These are phyloP conservation scores for Aspergillus cejpii DNA, from an alignment of 2,329 filamentous ascomycete genomes.

Conservation along the genomic window DNA sequence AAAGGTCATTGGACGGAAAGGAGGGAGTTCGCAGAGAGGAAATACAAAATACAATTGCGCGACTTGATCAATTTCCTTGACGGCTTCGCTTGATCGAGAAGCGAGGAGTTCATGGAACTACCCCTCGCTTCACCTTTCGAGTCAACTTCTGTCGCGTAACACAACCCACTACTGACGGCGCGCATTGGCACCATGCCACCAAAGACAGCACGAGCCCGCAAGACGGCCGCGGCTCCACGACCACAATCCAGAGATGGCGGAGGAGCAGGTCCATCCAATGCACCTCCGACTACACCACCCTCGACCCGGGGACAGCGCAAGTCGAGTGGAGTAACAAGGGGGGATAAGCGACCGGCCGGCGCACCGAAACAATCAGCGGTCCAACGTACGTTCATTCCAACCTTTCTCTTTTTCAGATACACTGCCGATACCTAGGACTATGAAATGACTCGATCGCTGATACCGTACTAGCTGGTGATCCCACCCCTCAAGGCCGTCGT, in stretches of 20 bases:
- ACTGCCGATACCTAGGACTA: neutral
- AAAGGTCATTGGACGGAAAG: neutral
- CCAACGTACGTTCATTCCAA: constrained; percentile 30
- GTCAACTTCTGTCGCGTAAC: neutral
- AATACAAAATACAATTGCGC: neutral
- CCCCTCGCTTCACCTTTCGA: neutral
- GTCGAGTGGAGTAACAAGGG: constrained; percentile 11
- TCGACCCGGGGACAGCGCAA: constrained; percentile 16
- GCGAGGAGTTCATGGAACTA: too few species aligned
- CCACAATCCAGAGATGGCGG: constrained; percentile 3
- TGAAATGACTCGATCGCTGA: constrained; percentile 8
- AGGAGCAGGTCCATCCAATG: constrained; percentile 12
- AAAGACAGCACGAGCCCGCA: constrained; percentile 21
- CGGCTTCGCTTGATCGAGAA: neutral
- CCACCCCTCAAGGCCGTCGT: constrained; percentile 55
- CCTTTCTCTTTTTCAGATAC: neutral
- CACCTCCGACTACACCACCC: constrained; percentile 3
- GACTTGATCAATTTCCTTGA: neutral
- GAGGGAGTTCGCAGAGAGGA: neutral
- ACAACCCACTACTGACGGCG: neutral
- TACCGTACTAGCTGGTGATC: constrained; percentile 58
- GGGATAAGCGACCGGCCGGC: constrained; percentile 19
- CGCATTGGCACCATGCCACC: constrained; percentile 23
- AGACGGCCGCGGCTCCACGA: constrained; percentile 8
- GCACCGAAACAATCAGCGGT: constrained; percentile 28